phyloP scores from a whole-genome alignment of 768 basidiomycete genomes.

The Amanita pallidorosea region DNA sequence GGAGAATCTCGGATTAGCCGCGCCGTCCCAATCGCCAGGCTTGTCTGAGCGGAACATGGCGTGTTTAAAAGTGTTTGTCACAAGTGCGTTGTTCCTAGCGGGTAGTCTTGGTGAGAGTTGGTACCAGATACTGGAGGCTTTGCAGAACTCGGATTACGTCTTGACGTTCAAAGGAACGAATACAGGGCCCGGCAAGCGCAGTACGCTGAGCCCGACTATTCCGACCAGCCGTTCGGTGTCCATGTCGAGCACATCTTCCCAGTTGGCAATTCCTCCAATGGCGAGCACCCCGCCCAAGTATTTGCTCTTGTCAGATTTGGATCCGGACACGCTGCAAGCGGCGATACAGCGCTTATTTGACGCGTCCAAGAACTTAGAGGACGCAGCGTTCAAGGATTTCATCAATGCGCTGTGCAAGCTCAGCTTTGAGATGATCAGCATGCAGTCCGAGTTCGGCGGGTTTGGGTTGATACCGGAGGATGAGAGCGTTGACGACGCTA shows the following conservation, averaged over 20 bases:
- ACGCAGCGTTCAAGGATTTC: slow-evolving; percentile 73
- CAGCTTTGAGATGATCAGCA: slow-evolving; percentile 87
- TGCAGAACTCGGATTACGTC: slow-evolving; percentile 95
- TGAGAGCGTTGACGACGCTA: slow-evolving; percentile 31
- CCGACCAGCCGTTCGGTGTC: slow-evolving; percentile 29
- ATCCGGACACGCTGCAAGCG: slow-evolving; percentile 60
- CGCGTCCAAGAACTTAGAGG: slow-evolving; percentile 73
- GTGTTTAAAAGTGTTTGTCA: slow-evolving; percentile 76
- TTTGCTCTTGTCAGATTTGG: slow-evolving; percentile 60
- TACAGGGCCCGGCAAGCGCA: slow-evolving; percentile 19
- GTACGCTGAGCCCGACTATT: slow-evolving; percentile 20
- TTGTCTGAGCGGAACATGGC: slow-evolving; percentile 86
- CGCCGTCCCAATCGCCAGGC: slow-evolving; percentile 48
- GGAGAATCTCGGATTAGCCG: slow-evolving; percentile 57
- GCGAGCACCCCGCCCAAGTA: slow-evolving; percentile 25
- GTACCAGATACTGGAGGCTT: slow-evolving; percentile 82
- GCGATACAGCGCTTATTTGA: slow-evolving; percentile 84
- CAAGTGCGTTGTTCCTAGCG: slow-evolving; percentile 70
- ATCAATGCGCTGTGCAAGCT: slow-evolving; percentile 68
- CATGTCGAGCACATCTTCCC: slow-evolving; percentile 12
- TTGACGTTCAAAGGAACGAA: slow-evolving; percentile 48
- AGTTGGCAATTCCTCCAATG: background rate
- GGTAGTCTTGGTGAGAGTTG: slow-evolving; percentile 85
- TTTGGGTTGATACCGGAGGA: slow-evolving; percentile 18
- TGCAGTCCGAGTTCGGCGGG: slow-evolving; percentile 48